Evolutionary conservation across 1,139 yeast species (phyloP).

Genomic region (Pichia sp.): DNA sequence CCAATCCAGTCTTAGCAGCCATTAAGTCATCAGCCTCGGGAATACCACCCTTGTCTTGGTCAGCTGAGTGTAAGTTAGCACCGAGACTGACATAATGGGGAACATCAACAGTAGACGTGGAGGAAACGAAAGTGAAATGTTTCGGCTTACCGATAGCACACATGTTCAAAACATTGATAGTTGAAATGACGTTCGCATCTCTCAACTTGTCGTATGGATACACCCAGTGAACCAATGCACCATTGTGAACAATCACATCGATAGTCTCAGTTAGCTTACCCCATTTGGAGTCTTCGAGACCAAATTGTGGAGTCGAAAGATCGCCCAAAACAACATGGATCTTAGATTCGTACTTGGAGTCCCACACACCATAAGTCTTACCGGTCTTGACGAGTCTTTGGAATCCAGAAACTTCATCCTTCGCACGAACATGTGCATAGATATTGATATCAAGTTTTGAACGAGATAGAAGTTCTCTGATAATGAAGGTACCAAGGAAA

Average conservation of each 20-base stretch:
- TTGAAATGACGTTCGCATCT: constrained; percentile 88
- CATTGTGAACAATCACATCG: constrained; percentile 89
- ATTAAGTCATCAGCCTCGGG: constrained; percentile 73
- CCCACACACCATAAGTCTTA: constrained; percentile 81
- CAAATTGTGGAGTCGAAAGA: constrained; percentile 64
- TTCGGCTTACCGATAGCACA: constrained; percentile 79
- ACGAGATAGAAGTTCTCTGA: constrained; percentile 65
- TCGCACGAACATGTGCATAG: constrained; percentile 89
- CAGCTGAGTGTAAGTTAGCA: constrained; percentile 44
- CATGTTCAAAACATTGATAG: constrained; percentile 75
- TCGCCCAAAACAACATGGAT: constrained; percentile 81
- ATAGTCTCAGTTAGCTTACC: constrained; percentile 43
- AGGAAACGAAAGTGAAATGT: constrained; percentile 83
- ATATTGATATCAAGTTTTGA: constrained; percentile 43
- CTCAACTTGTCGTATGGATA: constrained; percentile 87
- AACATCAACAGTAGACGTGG: constrained; percentile 88
- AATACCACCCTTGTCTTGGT: constrained; percentile 65
- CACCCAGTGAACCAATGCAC: constrained; percentile 99
- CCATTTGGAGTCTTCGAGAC: constrained; percentile 59
- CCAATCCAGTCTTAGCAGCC: constrained; percentile 77
- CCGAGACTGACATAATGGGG: constrained; percentile 73
- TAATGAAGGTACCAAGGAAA: constrained; percentile 83
- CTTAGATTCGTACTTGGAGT: constrained; percentile 46
- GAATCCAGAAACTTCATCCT: constrained; percentile 56
- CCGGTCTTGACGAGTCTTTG: constrained; percentile 75